Base-by-base conservation (phyloP, 2,329 filamentous ascomycete species). In the Eurotiales sp. region DNA sequence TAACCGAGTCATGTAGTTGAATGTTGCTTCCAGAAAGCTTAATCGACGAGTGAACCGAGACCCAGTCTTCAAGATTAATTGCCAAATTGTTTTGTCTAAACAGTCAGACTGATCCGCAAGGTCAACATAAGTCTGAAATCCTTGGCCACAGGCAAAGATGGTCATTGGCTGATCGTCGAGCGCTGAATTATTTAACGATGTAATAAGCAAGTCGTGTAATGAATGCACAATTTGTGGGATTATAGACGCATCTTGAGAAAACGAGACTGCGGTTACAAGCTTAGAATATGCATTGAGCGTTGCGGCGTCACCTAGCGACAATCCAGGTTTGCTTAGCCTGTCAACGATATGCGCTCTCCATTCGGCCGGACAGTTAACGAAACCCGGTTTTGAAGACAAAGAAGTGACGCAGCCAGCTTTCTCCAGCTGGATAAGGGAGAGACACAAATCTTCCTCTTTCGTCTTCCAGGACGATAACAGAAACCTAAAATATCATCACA, bases 311-410 rank as follows among this genome's bases (percentile, higher is more conserved):
- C 77, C 78, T 49, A 82, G 78, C 52, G 78, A 56, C 7, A 55
- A 51, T 6, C 53, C 53, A 22, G 61, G 55, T 17, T 64, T 64
- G 19, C 85, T 81, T 58, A 92, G 88, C 56, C 83, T 85, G 56
- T 80, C 79, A 32, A 85, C 79, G 46, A 92, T 87, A 54, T 85
- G 81, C 56, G 85, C 80, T 63, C 89, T 87, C 86, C 87, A 90
- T 3, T 64, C 58, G 36, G 61, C 58, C 11, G 74, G 72, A 51
- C 70, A 76, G 36, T 60, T 61, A 37, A 75, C 58, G 53, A 65
- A 69, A 3, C 70, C 70, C 48, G 67, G 61, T 50, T 62, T 65
- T 6, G 67, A 70, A 10, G 71, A 63, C 8, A 76, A 68, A 1
- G 69, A 71, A 6, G 80, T 82, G 29, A 90, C 77, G 40, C 67